These are phyloP conservation scores for Peronospora belbahrii DNA, from an alignment of 352 stramenopile species.

Conservation along the genomic window DNA sequence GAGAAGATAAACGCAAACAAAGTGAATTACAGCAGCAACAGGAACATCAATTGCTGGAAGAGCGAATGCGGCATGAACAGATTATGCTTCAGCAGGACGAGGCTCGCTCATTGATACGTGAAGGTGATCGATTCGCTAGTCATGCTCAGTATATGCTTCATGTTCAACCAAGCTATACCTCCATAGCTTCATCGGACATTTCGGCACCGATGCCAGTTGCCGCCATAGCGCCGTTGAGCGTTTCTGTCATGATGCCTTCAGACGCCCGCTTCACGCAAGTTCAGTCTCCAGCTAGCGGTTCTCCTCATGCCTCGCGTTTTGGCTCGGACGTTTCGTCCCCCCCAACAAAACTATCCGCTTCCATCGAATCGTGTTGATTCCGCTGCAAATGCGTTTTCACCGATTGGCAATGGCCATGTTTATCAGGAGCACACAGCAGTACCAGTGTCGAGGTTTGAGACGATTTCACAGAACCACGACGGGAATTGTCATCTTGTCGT, in stretches of 20 bases:
- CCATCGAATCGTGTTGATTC: conserved; percentile 1
- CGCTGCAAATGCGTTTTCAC: conserved; percentile 6
- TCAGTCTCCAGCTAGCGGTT: conserved; percentile 11
- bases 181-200: conserved; percentile 8
- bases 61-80: conserved; percentile 13
- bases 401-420: conserved; percentile 3
- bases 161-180: conserved; percentile 14
- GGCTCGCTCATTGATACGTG: conserved; percentile 3
- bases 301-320: conserved; percentile 7
- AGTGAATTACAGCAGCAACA: neutral
- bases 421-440: conserved; percentile 5
- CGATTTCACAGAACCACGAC: conserved; percentile 18
- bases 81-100: conserved; percentile 11
- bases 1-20: neutral
- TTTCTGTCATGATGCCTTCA: conserved; percentile 7
- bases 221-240: conserved; percentile 10
- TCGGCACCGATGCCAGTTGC: conserved; percentile 9
- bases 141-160: conserved; percentile 20
- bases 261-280: conserved; percentile 5
- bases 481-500: conserved; percentile 19
- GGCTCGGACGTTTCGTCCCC: conserved; percentile 4
- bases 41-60: conserved; percentile 8
- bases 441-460: conserved; percentile 16
- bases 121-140: conserved; percentile 13
- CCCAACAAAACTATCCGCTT: conserved; percentile 6